Conservation (phyloP, 2,329 filamentous ascomycete genomes). For the Ambrosiella beaveri region DNA sequence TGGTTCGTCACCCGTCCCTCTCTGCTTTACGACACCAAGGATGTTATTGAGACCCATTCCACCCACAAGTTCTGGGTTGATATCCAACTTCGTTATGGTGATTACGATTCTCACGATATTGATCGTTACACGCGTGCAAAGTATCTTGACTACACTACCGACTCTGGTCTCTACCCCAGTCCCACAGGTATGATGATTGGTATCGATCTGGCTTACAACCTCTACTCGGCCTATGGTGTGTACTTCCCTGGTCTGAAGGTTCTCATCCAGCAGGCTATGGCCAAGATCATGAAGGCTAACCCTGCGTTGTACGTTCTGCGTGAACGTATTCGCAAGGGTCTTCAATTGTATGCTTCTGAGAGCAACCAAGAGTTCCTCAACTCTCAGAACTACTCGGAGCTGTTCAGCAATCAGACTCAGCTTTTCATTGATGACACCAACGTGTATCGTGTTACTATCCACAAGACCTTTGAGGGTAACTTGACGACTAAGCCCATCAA, state of each 20-base stretch:
- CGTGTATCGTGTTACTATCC: slow-evolving; percentile 96
- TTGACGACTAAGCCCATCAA: slow-evolving; percentile 99
- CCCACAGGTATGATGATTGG: slow-evolving; percentile 95
- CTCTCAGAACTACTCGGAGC: slow-evolving; percentile 96
- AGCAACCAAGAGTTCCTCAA: slow-evolving; percentile 99
- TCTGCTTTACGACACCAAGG: slow-evolving; percentile 87
- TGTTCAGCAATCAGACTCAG: slow-evolving; percentile 98
- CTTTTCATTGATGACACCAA: slow-evolving; percentile 99
- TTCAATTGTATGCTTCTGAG: slow-evolving; percentile 94
- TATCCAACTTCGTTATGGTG: slow-evolving; percentile 87
- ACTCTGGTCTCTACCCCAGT: slow-evolving; percentile 96
- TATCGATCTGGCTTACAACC: slow-evolving; percentile 92
- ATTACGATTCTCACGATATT: slow-evolving; percentile 98
- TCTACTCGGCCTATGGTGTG: slow-evolving; percentile 95
- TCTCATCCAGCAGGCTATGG: slow-evolving; percentile 93
- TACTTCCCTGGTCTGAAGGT: slow-evolving; percentile 97
- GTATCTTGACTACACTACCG: slow-evolving; percentile 96
- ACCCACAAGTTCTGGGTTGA: slow-evolving; percentile 99
- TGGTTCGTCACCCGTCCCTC: slow-evolving; percentile 96
- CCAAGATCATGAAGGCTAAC: slow-evolving; percentile 99
- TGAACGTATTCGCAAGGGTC: slow-evolving; percentile 94
- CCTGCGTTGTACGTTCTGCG: slow-evolving; percentile 89
- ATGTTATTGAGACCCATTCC: slow-evolving; percentile 79
- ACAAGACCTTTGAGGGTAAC: slow-evolving; percentile 99
- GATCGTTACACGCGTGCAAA: slow-evolving; percentile 95